A percentile compares a stretch with the other conserved stretches of the same genome.
phyloP scores from a whole-genome alignment of 352 stramenopile species.

The Thraustochytrium sp. region DNA sequence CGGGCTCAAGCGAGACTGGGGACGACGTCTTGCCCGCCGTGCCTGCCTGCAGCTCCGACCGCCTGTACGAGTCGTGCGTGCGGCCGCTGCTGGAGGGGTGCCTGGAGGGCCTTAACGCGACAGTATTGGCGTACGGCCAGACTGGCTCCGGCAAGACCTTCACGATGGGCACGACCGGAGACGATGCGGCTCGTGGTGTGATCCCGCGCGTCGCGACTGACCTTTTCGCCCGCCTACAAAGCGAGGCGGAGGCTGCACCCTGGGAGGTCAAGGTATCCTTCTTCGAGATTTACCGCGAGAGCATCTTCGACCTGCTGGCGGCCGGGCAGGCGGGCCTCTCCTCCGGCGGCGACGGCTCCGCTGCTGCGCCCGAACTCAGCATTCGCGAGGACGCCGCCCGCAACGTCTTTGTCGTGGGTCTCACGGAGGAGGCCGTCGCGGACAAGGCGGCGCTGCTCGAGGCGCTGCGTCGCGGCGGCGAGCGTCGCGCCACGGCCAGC shows the following conservation, averaged over 20 bases:
- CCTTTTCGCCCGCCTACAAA: conserved; percentile 29
- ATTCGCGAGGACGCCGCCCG: conserved; percentile 40
- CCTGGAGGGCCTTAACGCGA: conserved; percentile 49
- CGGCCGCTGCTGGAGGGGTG: conserved; percentile 35
- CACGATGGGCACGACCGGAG: conserved; percentile 43
- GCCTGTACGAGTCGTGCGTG: conserved; percentile 48
- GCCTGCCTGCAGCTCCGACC: neutral
- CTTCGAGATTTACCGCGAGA: conserved; percentile 50
- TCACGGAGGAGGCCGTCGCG: conserved; percentile 36
- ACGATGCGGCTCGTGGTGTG: conserved; percentile 34
- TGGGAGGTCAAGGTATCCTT: conserved; percentile 45
- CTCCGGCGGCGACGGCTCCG: neutral
- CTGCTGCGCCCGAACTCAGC: neutral
- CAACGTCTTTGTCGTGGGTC: conserved; percentile 38
- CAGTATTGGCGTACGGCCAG: conserved; percentile 50
- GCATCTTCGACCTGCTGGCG: conserved; percentile 46
- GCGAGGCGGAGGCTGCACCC: neutral
- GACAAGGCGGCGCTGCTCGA: conserved; percentile 33
- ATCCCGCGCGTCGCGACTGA: conserved; percentile 46
- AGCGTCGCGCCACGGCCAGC: conserved; percentile 43
- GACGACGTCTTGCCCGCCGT: too few species aligned
- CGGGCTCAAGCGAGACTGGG: too few species aligned
- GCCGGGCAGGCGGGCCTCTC: neutral
- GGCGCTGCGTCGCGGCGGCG: conserved; percentile 23
- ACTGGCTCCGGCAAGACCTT: conserved; percentile 50